phyloP scores from a whole-genome alignment of 2,329 filamentous ascomycete species.

The Aspergillus carbonarius region DNA sequence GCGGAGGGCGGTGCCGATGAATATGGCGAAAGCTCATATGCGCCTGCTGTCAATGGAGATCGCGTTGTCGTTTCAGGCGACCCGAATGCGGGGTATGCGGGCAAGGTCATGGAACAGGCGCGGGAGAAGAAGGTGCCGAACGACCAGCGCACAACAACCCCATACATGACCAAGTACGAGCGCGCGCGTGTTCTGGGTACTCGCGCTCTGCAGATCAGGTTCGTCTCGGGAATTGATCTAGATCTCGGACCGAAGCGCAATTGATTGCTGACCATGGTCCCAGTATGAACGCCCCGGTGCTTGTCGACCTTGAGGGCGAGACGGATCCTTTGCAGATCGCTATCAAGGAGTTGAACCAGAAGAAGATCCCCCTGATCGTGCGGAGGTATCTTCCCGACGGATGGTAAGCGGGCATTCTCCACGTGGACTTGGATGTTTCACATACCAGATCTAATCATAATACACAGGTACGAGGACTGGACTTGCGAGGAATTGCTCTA shows the following conservation, averaged over 20 bases:
- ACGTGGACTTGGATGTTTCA: background rate
- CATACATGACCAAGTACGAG: conserved; percentile 99
- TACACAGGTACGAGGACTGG: conserved; percentile 93
- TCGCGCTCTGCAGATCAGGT: conserved; percentile 94
- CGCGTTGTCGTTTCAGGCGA: conserved; percentile 51
- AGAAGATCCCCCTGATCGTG: conserved; percentile 97
- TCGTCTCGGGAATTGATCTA: conserved; percentile 30
- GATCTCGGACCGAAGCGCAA: background rate
- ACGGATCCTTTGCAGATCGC: conserved; percentile 97
- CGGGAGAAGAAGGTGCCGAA: conserved; percentile 86
- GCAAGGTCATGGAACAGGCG: conserved; percentile 58
- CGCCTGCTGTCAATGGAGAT: conserved; percentile 40
- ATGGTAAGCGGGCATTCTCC: conserved; percentile 61
- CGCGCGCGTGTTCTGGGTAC: conserved; percentile 89
- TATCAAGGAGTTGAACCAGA: conserved; percentile 94
- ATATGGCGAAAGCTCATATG: conserved; percentile 50
- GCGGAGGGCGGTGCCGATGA: conserved; percentile 56
- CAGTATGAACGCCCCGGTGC: conserved; percentile 95
- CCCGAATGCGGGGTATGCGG: conserved; percentile 47
- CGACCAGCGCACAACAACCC: conserved; percentile 85
- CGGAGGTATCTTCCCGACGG: conserved; percentile 95
- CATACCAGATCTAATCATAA: conserved; percentile 12
- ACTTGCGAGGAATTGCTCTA: conserved; percentile 89
- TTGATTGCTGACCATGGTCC: conserved; percentile 11
- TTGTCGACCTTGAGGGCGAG: conserved; percentile 95